Evolutionary conservation across 345 rosid genomes (phyloP), one percentile per base, ranked within the genome.

Genomic region (Chamaenerion angustifolium): DNA sequence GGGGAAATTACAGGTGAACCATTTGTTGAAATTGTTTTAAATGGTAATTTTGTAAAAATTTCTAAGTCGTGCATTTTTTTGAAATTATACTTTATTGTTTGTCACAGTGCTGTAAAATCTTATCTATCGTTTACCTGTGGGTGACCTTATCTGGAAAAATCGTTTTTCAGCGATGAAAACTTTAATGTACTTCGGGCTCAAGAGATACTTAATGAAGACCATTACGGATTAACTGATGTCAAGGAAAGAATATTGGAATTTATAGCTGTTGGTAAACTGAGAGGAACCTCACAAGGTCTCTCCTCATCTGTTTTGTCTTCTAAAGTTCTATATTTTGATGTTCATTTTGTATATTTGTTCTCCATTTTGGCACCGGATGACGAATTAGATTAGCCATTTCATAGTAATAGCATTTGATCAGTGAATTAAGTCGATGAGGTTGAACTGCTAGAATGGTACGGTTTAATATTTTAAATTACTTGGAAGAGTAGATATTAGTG

Each of bases 171-270:
- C 71, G 76, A 93, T 65, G 99, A 88, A 76, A 93, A 93, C 63
- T 93, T 93, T 68, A 94, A 93, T 73, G 90, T 93, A 54, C 63
- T 70, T 46, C 77, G 72, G 55, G 99, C 99, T 1, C 94, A 93
- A 69, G 58, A 59, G 43, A 82, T 88, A 72, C 99, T 93, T 55
- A 95, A 93, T 57, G 99, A 93, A 67, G 99, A 93, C 66, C 99
- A 93, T 63, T 93, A 82, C 72, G 99, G 99, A 58, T 81, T 93
- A 67, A 73, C 75, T 42, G 99, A 93, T 56, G 99, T 93, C 42
- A 93, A 93, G 73, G 99, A 93, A 77, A 73, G 99, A 58, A 93
- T 93, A 68, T 68, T 93, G 66, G 99, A 93, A 68, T 93, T 93
- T 61, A 93, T 93, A 46, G 99, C 99, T 23, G 99, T 93, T 12